Evolutionary conservation across 1,284 basidiomycete species (phyloP).

Genomic region (Serendipita sp.): DNA sequence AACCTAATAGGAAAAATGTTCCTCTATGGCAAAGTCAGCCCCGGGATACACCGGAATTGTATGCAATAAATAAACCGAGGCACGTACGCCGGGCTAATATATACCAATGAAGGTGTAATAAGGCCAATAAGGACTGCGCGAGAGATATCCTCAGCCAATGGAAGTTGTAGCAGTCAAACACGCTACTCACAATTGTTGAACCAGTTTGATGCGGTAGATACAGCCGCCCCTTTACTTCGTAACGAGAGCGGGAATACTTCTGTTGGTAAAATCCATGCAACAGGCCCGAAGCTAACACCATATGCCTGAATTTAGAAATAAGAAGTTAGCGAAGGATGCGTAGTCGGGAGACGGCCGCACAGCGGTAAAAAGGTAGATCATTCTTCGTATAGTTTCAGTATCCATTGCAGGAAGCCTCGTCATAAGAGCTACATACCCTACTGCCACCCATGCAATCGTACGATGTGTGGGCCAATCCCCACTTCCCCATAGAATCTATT

Average conservation of each 20-base stretch:
- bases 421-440: slow-evolving; percentile 31
- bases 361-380: slow-evolving; percentile 64
- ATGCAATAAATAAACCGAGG: slow-evolving; percentile 8
- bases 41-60: slow-evolving; percentile 4
- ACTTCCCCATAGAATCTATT: slow-evolving; percentile 22
- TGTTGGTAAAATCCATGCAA: slow-evolving; percentile 70
- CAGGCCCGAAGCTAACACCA: slow-evolving; percentile 70
- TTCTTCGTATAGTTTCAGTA: slow-evolving; percentile 28
- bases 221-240: slow-evolving; percentile 67
- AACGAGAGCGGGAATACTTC: slow-evolving; percentile 79
- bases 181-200: slow-evolving; percentile 51
- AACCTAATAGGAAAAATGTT: slow-evolving; percentile 54
- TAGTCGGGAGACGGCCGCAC: slow-evolving; percentile 15
- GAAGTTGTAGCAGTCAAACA: not conserved
- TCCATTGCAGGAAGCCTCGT: slow-evolving; percentile 15
- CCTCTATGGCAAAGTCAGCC: slow-evolving; percentile 24
- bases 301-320: slow-evolving; percentile 29
- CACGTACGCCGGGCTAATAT: slow-evolving; percentile 43
- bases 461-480: slow-evolving; percentile 41
- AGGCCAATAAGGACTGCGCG: slow-evolving; percentile 61
- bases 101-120: slow-evolving; percentile 59
- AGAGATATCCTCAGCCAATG: slow-evolving; percentile 14
- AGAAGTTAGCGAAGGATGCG: no score
- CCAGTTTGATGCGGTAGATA: slow-evolving; percentile 80
- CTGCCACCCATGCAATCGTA: slow-evolving; percentile 48